Conservation (phyloP, 1,284 basidiomycete species). For the Volvariella volvacea region DNA sequence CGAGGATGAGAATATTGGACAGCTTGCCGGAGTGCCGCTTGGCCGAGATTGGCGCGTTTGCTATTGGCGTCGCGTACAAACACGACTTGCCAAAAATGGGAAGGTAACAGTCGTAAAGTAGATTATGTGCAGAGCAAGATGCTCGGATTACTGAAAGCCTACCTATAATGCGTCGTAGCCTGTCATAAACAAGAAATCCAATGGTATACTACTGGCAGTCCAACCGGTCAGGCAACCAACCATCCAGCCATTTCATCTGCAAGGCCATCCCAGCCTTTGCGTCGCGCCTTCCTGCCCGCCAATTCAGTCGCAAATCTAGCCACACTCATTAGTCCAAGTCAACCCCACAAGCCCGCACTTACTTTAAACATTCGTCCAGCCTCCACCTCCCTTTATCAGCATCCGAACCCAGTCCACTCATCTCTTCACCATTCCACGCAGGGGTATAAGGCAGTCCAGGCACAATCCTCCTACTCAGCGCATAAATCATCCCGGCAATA, state of each 20-base stretch:
- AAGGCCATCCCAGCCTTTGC: conserved; percentile 54
- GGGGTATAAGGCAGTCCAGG: conserved; percentile 70
- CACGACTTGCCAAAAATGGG: too few species aligned
- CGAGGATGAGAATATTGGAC: too few species aligned
- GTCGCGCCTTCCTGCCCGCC: conserved; percentile 60
- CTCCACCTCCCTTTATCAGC: conserved; percentile 53
- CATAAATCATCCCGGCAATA: conserved; percentile 75
- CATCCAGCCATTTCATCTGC: conserved; percentile 74
- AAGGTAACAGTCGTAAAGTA: too few species aligned
- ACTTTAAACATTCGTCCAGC: conserved; percentile 73
- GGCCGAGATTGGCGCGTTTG: too few species aligned
- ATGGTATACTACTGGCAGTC: conserved; percentile 18
- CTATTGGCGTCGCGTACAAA: too few species aligned
- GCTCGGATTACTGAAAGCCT: too few species aligned
- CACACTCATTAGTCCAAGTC: conserved; percentile 1
- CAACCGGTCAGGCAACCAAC: conserved; percentile 70
- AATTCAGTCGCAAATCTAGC: conserved; percentile 71
- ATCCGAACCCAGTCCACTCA: conserved; percentile 22
- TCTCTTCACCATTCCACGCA: conserved; percentile 34
- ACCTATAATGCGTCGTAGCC: too few species aligned
- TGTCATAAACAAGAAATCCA: too few species aligned
- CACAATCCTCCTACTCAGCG: conserved; percentile 55
- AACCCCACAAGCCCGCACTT: conserved; percentile 8
- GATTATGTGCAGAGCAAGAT: too few species aligned
- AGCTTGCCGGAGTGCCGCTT: too few species aligned